A percentile compares a stretch with the other conserved stretches of the same genome.
Evolutionary conservation across 164 flowering plant species (phyloP).

Genomic region (Aristolochia contorta): DNA sequence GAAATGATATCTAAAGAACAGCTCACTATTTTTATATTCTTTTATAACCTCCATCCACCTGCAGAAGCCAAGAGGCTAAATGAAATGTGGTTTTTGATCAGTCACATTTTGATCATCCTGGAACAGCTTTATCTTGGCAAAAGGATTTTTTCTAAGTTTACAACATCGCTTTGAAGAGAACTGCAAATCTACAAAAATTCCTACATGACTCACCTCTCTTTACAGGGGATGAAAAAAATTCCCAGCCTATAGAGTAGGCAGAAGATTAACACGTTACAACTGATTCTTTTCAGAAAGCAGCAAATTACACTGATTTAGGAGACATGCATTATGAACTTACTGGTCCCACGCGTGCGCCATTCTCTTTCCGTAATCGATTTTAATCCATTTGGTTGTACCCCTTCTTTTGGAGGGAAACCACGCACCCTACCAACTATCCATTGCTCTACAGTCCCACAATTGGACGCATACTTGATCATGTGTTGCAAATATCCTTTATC

Average conservation of each 20-base stretch:
- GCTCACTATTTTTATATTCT: no score
- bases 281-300: background rate
- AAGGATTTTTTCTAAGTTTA: no score
- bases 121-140: no score
- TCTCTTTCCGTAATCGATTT: constrained; percentile 63
- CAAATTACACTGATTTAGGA: no score
- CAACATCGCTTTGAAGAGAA: background rate
- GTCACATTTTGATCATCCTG: no score
- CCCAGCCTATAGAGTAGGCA: constrained; percentile 2
- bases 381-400: constrained; percentile 43
- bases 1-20: no score
- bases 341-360: constrained; percentile 41
- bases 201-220: background rate
- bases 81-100: no score
- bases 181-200: background rate
- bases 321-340: constrained; percentile 19
- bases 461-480: constrained; percentile 58
- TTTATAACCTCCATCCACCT: no score
- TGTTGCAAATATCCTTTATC: constrained; percentile 63
- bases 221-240: constrained; percentile 12
- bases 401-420: constrained; percentile 71
- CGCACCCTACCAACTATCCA: constrained; percentile 46
- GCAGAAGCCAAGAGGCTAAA: no score
- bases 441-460: constrained; percentile 69
- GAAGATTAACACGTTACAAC: constrained; percentile 2